A percentile compares a stretch with the other conserved stretches of the same genome.
Evolutionary conservation across 768 basidiomycete genomes (phyloP).

Genomic region (Suillus brevipes): DNA sequence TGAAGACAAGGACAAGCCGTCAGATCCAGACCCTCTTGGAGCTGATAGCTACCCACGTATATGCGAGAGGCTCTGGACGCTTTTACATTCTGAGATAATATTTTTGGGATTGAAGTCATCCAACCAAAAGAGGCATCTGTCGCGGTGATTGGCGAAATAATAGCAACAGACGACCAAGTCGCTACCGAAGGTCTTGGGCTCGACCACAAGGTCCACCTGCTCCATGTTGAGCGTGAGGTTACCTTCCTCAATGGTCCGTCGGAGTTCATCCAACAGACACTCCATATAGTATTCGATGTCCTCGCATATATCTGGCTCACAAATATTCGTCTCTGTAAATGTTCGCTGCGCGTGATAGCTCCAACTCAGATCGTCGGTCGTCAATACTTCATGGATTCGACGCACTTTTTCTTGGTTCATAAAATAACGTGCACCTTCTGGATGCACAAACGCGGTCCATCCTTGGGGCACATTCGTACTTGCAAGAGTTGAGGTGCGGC

Average conservation of each 20-base stretch:
- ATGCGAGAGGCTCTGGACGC: slow-evolving; percentile 20
- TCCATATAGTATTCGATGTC: slow-evolving; percentile 39
- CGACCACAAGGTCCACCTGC: slow-evolving; percentile 46
- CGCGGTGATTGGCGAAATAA: slow-evolving; percentile 51
- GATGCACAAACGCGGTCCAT: slow-evolving; percentile 53
- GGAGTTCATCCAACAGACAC: slow-evolving; percentile 22
- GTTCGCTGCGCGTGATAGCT: slow-evolving; percentile 40
- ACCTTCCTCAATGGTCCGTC: slow-evolving; percentile 10
- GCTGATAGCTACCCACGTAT: slow-evolving; percentile 19
- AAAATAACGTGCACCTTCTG: slow-evolving; percentile 65
- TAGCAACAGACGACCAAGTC: slow-evolving; percentile 36
- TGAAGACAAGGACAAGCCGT: neutral
- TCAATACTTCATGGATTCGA: neutral
- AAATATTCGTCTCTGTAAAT: slow-evolving; percentile 57
- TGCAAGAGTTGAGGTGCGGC: neutral
- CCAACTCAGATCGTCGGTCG: neutral
- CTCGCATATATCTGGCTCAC: slow-evolving; percentile 31
- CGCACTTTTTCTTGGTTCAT: slow-evolving; percentile 47
- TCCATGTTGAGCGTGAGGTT: slow-evolving; percentile 30
- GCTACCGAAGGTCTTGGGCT: slow-evolving; percentile 32
- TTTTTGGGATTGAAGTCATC: slow-evolving; percentile 39
- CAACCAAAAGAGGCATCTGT: slow-evolving; percentile 55
- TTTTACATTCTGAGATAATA: slow-evolving; percentile 30
- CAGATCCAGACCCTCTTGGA: neutral
- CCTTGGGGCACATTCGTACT: slow-evolving; percentile 22